Conservation (phyloP, 345 rosid genomes). For the Ricinus communis region DNA sequence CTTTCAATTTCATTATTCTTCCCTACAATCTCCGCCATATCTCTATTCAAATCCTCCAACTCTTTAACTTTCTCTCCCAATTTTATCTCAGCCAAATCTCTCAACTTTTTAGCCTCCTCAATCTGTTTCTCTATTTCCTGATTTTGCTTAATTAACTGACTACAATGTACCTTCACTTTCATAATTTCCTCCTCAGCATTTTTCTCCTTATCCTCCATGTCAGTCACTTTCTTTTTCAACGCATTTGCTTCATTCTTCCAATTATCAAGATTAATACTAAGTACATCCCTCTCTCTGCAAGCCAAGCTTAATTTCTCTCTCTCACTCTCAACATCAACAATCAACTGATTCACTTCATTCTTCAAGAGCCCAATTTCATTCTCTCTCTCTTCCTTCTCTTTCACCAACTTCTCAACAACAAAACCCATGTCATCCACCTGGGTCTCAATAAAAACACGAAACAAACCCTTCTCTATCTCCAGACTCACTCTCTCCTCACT, state of each 20-base stretch:
- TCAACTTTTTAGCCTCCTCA: constrained; percentile 29
- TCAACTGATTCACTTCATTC: constrained; percentile 30
- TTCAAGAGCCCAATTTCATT: constrained; percentile 38
- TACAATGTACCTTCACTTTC: constrained; percentile 34
- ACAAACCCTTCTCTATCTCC: constrained; percentile 45
- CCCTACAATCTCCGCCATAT: constrained; percentile 33
- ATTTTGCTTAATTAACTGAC: constrained; percentile 37
- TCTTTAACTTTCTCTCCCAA: constrained; percentile 31
- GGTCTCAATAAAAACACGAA: constrained; percentile 39
- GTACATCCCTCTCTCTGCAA: constrained; percentile 44
- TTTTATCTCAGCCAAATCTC: constrained; percentile 32
- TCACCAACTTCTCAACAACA: constrained; percentile 28
- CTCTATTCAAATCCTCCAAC: constrained; percentile 33
- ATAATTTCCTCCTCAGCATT: constrained; percentile 32
- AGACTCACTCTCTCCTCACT: constrained; percentile 39
- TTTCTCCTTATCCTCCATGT: constrained; percentile 40
- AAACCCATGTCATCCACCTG: constrained; percentile 42
- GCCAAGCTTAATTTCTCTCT: constrained; percentile 29
- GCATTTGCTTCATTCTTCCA: constrained; percentile 31
- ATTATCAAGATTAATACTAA: constrained; percentile 30
- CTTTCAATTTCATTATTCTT: constrained; percentile 43
- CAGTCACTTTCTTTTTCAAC: constrained; percentile 38
- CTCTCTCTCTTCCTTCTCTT: constrained; percentile 40
- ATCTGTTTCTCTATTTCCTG: constrained; percentile 24
- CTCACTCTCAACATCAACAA: constrained; percentile 35